A percentile compares a stretch with the other conserved stretches of the same genome.
phyloP scores from a whole-genome alignment of 2,329 filamentous ascomycete genomes.

The Arthrinium puccinioides region DNA sequence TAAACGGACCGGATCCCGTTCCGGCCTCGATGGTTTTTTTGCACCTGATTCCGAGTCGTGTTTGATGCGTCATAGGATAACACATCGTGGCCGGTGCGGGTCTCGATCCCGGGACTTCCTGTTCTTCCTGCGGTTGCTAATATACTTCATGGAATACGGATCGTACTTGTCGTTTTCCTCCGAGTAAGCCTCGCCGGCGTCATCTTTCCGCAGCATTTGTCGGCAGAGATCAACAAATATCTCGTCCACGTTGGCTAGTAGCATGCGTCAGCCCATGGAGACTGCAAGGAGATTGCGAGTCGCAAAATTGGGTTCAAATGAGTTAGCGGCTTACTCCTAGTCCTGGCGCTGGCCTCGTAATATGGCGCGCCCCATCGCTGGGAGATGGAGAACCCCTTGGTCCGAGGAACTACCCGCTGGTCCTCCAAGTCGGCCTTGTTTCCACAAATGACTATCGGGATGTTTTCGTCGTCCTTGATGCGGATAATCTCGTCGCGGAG shows the following conservation, averaged over 20 bases:
- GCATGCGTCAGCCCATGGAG: constrained; percentile 4
- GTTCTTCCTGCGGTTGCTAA: constrained; percentile 24
- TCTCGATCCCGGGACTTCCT: constrained; percentile 16
- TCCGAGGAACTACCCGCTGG: constrained; percentile 69
- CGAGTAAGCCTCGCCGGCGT: constrained; percentile 32
- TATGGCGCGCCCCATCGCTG: constrained; percentile 85
- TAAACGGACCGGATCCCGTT: no score
- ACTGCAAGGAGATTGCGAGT: constrained; percentile 13
- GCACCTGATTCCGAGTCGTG: no score
- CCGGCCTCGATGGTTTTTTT: no score
- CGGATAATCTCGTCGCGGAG: constrained; percentile 84
- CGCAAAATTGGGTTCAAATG: no score
- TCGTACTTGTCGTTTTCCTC: constrained; percentile 37
- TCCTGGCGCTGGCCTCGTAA: constrained; percentile 81
- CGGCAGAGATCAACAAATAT: constrained; percentile 80
- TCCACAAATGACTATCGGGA: constrained; percentile 83
- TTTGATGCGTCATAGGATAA: constrained; percentile 40
- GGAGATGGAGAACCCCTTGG: constrained; percentile 76
- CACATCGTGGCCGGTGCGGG: constrained; percentile 29
- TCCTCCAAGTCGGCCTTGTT: constrained; percentile 91
- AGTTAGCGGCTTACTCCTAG: constrained; percentile 57
- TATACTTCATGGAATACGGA: constrained; percentile 20
- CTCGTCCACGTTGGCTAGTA: constrained; percentile 76
- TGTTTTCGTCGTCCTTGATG: constrained; percentile 80
- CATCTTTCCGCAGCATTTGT: constrained; percentile 73